Percentiles rank a stretch among this genome's conserved stretches.
Conservation (phyloP, 1,284 basidiomycete species). For the Marasmius sp. region DNA sequence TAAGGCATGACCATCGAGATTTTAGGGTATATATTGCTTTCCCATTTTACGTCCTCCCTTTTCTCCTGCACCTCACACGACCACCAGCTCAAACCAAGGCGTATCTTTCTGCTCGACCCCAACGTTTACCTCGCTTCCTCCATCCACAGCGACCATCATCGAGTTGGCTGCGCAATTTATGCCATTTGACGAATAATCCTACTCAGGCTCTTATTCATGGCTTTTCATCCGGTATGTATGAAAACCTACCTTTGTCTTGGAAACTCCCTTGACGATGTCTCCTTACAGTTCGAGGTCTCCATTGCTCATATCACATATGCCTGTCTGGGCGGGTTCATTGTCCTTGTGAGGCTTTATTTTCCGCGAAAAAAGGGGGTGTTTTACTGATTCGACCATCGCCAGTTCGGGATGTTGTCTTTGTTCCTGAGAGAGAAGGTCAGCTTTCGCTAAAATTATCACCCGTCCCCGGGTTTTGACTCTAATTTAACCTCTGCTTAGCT, state of each 20-base stretch:
- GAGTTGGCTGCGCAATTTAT: not conserved
- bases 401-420: constrained; percentile 95
- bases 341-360: constrained; percentile 51
- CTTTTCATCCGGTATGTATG: not conserved
- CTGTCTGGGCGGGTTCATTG: constrained; percentile 80
- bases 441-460: not conserved
- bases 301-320: constrained; percentile 79
- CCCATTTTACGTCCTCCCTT: not conserved
- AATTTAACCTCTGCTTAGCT: constrained; percentile 41
- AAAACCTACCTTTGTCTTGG: not conserved
- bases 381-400: constrained; percentile 5
- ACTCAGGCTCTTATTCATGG: not conserved
- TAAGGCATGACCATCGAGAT: not conserved
- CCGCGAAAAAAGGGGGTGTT: not conserved
- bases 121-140: not conserved
- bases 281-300: constrained; percentile 60
- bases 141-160: not conserved
- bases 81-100: not conserved
- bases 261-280: not conserved
- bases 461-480: constrained; percentile 12
- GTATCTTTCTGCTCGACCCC: not conserved
- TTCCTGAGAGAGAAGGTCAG: constrained; percentile 84
- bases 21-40: not conserved
- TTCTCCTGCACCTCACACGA: not conserved
- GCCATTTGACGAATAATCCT: not conserved